Evolutionary conservation across 805 yeast genomes (phyloP).

Genomic region (Myxozyma sirexii): DNA sequence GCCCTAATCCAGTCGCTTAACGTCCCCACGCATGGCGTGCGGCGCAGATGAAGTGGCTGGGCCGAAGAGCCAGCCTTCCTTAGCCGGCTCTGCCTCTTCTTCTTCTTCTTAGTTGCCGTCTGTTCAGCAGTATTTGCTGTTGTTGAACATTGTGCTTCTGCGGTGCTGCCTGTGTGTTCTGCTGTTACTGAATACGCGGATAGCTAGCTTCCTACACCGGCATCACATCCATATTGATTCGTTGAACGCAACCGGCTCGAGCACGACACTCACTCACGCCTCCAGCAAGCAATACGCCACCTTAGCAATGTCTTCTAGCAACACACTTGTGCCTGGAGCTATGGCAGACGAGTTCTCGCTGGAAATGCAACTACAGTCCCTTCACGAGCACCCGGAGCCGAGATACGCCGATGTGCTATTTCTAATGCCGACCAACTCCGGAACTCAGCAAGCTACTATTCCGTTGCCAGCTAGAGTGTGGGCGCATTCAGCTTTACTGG

Average conservation of each 20-base stretch:
- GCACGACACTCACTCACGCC: no score
- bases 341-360: conserved; percentile 13
- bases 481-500: conserved; percentile 31
- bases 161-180: not conserved
- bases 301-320: not conserved
- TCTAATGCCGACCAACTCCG: conserved; percentile 24
- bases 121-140: not conserved
- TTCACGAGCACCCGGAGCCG: conserved; percentile 27
- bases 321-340: not conserved
- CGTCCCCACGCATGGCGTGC: not conserved
- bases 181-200: no score
- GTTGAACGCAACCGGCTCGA: no score
- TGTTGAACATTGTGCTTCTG: not conserved
- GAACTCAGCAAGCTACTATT: conserved; percentile 9
- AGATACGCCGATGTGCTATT: conserved; percentile 32
- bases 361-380: conserved; percentile 23
- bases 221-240: no score
- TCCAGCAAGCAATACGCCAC: not conserved
- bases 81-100: not conserved
- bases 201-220: no score
- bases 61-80: not conserved
- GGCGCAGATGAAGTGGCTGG: not conserved
- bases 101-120: not conserved
- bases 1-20: not conserved
- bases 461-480: conserved; percentile 29